A percentile compares a stretch with the other conserved stretches of the same genome.
Evolutionary conservation across 768 basidiomycete genomes (phyloP).

Genomic region (Boletus sp.): DNA sequence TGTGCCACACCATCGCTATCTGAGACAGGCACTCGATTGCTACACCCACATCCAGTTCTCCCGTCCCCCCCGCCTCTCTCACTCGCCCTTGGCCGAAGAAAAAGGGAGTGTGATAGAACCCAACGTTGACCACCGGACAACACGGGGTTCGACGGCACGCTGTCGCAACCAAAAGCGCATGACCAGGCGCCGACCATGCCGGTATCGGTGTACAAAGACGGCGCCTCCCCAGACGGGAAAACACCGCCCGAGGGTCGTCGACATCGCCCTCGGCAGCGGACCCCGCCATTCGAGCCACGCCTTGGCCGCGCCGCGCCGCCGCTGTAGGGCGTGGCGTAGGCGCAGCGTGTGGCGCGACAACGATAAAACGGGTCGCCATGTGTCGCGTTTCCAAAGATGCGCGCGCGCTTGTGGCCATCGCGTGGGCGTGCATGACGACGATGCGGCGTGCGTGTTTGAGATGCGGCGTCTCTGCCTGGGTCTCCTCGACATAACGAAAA

Average conservation of each 20-base stretch:
- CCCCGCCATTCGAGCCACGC: constrained; percentile 21
- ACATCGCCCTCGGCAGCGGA: constrained; percentile 8
- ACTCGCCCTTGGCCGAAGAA: neutral
- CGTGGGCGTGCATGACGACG: neutral
- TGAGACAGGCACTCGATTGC: neutral
- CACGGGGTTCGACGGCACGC: neutral
- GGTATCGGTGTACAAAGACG: constrained; percentile 16
- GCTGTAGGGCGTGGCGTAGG: too few species aligned
- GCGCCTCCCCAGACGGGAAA: neutral
- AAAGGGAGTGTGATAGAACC: neutral
- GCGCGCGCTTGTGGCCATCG: neutral
- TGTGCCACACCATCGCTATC: neutral
- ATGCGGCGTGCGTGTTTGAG: neutral
- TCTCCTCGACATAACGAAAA: neutral
- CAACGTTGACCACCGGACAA: constrained; percentile 7
- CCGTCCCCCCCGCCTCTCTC: neutral
- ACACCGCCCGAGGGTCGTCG: neutral
- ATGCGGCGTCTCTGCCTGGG: neutral
- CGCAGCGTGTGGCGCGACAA: neutral
- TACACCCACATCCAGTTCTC: neutral
- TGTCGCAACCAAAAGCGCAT: constrained; percentile 13
- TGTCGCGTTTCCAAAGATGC: neutral
- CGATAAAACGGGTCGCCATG: neutral
- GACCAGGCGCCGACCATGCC: neutral
- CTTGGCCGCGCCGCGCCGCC: neutral